These are phyloP conservation scores for Euphorbia tirucalli DNA, from an alignment of 345 rosid species.

Conservation along the genomic window DNA sequence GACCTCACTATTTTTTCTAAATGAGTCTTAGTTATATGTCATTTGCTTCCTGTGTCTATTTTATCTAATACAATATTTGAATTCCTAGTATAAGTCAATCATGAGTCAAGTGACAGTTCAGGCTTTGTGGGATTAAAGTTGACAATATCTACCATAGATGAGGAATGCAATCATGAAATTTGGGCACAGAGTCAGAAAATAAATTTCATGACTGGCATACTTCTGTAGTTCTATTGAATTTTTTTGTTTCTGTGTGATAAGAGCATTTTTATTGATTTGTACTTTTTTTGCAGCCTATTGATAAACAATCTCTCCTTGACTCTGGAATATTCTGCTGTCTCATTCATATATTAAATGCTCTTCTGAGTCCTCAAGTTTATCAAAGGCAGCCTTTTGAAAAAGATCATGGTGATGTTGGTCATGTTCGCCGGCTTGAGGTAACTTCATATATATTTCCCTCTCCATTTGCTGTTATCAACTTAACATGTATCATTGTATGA, in stretches of 20 bases:
- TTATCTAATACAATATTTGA: neutral
- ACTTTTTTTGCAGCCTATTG: slow-evolving; percentile 69
- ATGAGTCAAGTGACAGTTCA: slow-evolving; percentile 2
- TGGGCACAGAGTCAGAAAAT: neutral
- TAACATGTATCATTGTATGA: neutral
- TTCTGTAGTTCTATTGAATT: neutral
- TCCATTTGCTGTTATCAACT: slow-evolving; percentile 8
- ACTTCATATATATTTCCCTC: slow-evolving; percentile 5
- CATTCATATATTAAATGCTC: slow-evolving; percentile 72
- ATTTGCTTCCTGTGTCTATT: neutral
- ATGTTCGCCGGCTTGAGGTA: slow-evolving; percentile 83
- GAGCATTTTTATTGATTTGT: neutral
- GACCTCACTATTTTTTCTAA: neutral
- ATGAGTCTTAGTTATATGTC: neutral
- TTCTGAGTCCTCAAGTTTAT: slow-evolving; percentile 57
- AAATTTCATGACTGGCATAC: neutral
- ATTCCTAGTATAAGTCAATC: neutral
- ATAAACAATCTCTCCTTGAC: slow-evolving; percentile 95
- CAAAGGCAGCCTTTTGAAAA: slow-evolving; percentile 39
- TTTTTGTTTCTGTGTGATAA: neutral
- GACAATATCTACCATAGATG: neutral
- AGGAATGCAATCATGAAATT: neutral
- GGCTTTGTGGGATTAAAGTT: neutral
- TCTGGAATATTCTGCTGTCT: slow-evolving; percentile 99
- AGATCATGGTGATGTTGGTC: slow-evolving; percentile 39